These are phyloP conservation scores for Holtermanniella nyarrowii DNA, from an alignment of 768 basidiomycete genomes.

Conservation along the genomic window DNA sequence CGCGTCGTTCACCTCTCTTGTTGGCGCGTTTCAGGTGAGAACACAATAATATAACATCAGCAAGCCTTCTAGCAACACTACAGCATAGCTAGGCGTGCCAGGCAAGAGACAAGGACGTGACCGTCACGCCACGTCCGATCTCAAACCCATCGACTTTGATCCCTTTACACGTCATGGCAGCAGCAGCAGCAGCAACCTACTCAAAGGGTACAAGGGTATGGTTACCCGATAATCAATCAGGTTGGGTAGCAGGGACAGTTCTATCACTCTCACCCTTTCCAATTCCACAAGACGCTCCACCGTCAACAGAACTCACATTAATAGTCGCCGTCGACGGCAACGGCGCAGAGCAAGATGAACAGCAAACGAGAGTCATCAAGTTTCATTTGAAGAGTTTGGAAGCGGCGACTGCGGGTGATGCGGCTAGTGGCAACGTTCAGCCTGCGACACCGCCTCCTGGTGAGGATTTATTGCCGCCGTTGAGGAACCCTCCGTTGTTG, in stretches of 20 bases:
- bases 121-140: too few species aligned
- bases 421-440: conserved; percentile 12
- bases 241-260: conserved; percentile 36
- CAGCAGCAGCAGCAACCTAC: conserved; percentile 14
- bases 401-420: conserved; percentile 13
- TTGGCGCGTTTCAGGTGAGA: too few species aligned
- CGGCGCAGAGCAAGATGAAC: background rate
- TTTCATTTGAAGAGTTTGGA: conserved; percentile 20
- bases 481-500: conserved; percentile 90
- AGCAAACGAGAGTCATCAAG: conserved; percentile 18
- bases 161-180: too few species aligned
- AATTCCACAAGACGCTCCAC: conserved; percentile 15
- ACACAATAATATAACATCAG: too few species aligned
- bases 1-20: too few species aligned
- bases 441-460: conserved; percentile 18
- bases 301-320: conserved; percentile 19
- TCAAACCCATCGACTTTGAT: too few species aligned
- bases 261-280: conserved; percentile 14
- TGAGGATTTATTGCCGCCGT: conserved; percentile 58
- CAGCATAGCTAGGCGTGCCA: too few species aligned
- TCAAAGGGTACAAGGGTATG: conserved; percentile 38
- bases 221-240: conserved; percentile 33
- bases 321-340: conserved; percentile 13
- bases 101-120: too few species aligned
- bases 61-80: too few species aligned